phyloP scores from a whole-genome alignment of 2,329 filamentous ascomycete genomes.

The Claviceps monticola region DNA sequence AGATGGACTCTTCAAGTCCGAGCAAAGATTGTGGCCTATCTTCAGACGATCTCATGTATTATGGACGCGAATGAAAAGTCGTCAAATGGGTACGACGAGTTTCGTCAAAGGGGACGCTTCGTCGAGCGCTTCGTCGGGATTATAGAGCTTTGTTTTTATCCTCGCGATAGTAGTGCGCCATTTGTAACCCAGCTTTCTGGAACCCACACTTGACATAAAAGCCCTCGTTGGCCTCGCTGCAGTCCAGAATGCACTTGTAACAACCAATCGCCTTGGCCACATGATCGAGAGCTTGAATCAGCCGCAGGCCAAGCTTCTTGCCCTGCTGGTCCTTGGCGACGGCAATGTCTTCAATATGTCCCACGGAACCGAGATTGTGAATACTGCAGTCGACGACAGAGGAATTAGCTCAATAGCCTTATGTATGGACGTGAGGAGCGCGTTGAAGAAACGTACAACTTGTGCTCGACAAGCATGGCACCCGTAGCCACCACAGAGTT shows the following conservation, averaged over 20 bases:
- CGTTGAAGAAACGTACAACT: slow-evolving; percentile 52
- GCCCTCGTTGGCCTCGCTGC: slow-evolving; percentile 88
- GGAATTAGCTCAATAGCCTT: slow-evolving; percentile 5
- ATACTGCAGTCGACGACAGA: slow-evolving; percentile 36
- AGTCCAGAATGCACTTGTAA: slow-evolving; percentile 96
- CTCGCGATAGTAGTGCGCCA: slow-evolving; percentile 84
- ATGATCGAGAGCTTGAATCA: slow-evolving; percentile 87
- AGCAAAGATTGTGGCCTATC: neutral
- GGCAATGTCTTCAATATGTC: slow-evolving; percentile 96
- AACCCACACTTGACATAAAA: slow-evolving; percentile 99
- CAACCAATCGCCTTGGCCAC: slow-evolving; percentile 81
- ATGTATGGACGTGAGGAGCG: neutral
- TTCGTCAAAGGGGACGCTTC: neutral
- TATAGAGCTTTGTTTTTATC: slow-evolving; percentile 31
- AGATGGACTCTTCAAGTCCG: neutral
- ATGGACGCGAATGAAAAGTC: neutral
- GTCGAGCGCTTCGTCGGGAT: neutral
- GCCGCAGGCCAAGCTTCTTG: slow-evolving; percentile 83
- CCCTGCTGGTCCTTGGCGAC: slow-evolving; percentile 92
- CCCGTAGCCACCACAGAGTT: slow-evolving; percentile 76
- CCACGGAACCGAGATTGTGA: slow-evolving; percentile 68
- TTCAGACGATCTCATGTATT: neutral
- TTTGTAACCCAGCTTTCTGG: slow-evolving; percentile 79
- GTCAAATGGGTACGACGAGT: neutral
- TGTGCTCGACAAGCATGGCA: slow-evolving; percentile 80